Base-by-base conservation (phyloP, 371 early-diverging fungal genomes). In the Mortierella sp. region DNA sequence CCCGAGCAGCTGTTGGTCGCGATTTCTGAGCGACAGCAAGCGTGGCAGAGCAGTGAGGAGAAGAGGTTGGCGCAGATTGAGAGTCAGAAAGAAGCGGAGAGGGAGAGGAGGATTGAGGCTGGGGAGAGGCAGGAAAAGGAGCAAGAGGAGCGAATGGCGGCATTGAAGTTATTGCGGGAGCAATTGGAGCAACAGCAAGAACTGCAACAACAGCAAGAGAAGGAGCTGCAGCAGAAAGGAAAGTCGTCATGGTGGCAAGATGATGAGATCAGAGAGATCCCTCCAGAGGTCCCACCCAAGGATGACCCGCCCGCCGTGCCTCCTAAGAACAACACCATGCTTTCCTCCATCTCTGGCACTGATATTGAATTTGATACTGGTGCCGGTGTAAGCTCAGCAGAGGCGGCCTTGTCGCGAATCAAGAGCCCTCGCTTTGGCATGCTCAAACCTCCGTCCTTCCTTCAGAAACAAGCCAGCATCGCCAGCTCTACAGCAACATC, bases 1-100 rank as follows among this genome's bases (percentile, higher is more conserved):
- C 80, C 80, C 7, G 72, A 76, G 0, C 80, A 75, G 5, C 60
- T 79, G 18, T 35, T 76, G 68, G 32, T 38, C 1, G 29, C 49
- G 8, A 72, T 83, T 32, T 38, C 73, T 7, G 29, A 6, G 0
- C 51, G 72, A 18, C 49, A 76, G 70, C 44, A 71, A 54, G 49
- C 29, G 3, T 44, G 49, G 35, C 70, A 56, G 10, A 32, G 70
- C 2, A 49, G 72, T 54, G 68, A 72, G 24, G 65, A 72, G 29
- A 56, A 74, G 16, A 63, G 65, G 11, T 14, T 48, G 21, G 35
- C 16, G 1, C 18, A 35, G 8, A 35, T 72, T 35, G 72, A 48
- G 38, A 51, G 1, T 3, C 35, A 21, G 32, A 32, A 32, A 11
- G 29, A 51, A 7, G 18, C 8, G 1, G n/a, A 32, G 43, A 71